Conservation (phyloP, 352 stramenopile genomes). For the Pythium biforme region DNA sequence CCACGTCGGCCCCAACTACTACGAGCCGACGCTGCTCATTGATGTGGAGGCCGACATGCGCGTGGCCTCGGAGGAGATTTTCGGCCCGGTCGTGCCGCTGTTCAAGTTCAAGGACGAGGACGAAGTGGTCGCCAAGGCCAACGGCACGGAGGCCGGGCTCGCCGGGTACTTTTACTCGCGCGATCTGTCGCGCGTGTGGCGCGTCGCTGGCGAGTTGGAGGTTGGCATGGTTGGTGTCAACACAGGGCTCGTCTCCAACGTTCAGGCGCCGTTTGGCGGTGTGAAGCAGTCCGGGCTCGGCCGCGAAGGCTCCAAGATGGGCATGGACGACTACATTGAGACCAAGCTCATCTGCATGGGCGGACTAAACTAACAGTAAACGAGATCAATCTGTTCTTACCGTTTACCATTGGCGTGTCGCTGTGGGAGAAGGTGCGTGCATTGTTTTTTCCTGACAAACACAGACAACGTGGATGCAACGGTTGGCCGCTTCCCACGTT, state of each 20-base stretch:
- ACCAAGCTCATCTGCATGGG: conserved; percentile 94
- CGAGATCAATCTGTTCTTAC: neutral
- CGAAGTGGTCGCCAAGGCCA: conserved; percentile 94
- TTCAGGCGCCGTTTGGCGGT: conserved; percentile 88
- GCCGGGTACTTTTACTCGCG: conserved; percentile 95
- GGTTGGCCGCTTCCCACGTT: no score
- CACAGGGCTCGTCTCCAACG: conserved; percentile 84
- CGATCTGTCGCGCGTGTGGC: conserved; percentile 86
- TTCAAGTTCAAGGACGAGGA: conserved; percentile 93
- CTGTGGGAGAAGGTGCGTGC: neutral
- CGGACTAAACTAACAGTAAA: conserved; percentile 43
- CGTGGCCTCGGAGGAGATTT: conserved; percentile 93
- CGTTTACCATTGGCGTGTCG: neutral
- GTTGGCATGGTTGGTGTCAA: conserved; percentile 96
- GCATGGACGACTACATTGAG: conserved; percentile 95
- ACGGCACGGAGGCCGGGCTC: conserved; percentile 91
- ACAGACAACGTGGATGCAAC: no score
- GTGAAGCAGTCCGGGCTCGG: conserved; percentile 89
- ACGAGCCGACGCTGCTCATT: conserved; percentile 92
- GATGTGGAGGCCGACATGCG: conserved; percentile 84
- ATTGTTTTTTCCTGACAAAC: no score
- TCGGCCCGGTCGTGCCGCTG: conserved; percentile 94
- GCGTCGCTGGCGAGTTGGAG: conserved; percentile 87
- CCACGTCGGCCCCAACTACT: conserved; percentile 87
- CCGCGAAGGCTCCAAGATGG: conserved; percentile 87